These are phyloP conservation scores for Auricularia sp. DNA, from an alignment of 768 basidiomycete genomes.

Conservation along the genomic window DNA sequence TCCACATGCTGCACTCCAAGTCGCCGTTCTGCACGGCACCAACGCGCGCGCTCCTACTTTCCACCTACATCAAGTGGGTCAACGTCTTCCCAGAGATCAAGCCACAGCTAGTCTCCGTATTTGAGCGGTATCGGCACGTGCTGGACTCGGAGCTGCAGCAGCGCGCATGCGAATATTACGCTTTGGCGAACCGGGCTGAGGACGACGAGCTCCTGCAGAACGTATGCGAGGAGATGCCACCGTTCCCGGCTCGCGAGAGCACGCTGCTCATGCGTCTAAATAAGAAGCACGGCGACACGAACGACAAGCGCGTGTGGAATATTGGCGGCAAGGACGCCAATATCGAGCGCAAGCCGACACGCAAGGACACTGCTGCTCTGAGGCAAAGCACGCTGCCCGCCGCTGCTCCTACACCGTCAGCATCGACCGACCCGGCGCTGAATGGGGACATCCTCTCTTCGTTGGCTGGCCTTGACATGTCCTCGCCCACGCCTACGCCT, in stretches of 20 bases:
- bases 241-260: slow-evolving; percentile 91
- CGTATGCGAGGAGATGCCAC: slow-evolving; percentile 98
- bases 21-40: slow-evolving; percentile 89
- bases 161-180: slow-evolving; percentile 94
- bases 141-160: slow-evolving; percentile 96
- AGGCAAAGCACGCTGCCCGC: slow-evolving; percentile 9
- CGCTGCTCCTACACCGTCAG: slow-evolving; percentile 25
- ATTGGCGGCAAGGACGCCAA: slow-evolving; percentile 93
- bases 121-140: slow-evolving; percentile 95
- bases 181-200: slow-evolving; percentile 71
- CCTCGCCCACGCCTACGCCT: slow-evolving; percentile 19
- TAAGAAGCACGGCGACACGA: slow-evolving; percentile 83
- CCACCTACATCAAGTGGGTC: slow-evolving; percentile 99
- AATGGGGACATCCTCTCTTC: slow-evolving; percentile 56
- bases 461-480: slow-evolving; percentile 73
- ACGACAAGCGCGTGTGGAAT: slow-evolving; percentile 91
- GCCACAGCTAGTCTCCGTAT: slow-evolving; percentile 83
- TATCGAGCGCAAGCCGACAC: slow-evolving; percentile 54
- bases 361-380: slow-evolving; percentile 32
- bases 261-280: slow-evolving; percentile 80
- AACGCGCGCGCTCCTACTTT: slow-evolving; percentile 84
- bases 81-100: slow-evolving; percentile 99
- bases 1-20: slow-evolving; percentile 85
- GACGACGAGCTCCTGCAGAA: slow-evolving; percentile 90
- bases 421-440: slow-evolving; percentile 17